Percentiles rank a stretch among this genome's conserved stretches.
Conservation (phyloP, 2,329 filamentous ascomycete species). For the Dichotomopilus funicola region DNA sequence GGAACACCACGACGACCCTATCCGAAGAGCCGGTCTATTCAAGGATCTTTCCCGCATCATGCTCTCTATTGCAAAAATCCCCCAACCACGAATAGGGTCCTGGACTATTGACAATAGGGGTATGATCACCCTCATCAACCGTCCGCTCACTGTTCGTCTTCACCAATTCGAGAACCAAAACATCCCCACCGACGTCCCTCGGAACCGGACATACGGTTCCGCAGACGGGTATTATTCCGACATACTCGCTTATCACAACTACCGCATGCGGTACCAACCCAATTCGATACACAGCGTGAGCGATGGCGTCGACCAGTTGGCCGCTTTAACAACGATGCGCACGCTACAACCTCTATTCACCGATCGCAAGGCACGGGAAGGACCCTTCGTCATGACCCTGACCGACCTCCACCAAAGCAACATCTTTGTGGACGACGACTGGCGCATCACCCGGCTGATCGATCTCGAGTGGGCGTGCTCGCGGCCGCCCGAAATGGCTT, state of each 20-base stretch:
- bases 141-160: neutral
- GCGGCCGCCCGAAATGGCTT: neutral
- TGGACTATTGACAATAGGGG: neutral
- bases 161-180: neutral
- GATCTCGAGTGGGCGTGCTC: conserved; percentile 2
- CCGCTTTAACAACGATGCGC: neutral
- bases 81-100: neutral
- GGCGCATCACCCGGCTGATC: neutral
- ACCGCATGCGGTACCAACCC: neutral
- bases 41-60: neutral
- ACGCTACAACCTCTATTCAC: neutral
- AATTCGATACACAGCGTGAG: neutral
- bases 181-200: neutral
- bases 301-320: neutral
- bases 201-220: neutral
- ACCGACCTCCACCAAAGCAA: conserved; percentile 7
- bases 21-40: neutral
- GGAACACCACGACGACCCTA: neutral
- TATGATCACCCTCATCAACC: neutral
- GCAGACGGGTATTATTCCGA: neutral
- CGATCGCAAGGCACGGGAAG: neutral
- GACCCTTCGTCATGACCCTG: neutral
- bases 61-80: neutral
- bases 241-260: neutral
- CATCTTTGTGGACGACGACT: conserved; percentile 3